Evolutionary conservation across 768 basidiomycete species (phyloP).

Genomic region (Kwoniella europaea): DNA sequence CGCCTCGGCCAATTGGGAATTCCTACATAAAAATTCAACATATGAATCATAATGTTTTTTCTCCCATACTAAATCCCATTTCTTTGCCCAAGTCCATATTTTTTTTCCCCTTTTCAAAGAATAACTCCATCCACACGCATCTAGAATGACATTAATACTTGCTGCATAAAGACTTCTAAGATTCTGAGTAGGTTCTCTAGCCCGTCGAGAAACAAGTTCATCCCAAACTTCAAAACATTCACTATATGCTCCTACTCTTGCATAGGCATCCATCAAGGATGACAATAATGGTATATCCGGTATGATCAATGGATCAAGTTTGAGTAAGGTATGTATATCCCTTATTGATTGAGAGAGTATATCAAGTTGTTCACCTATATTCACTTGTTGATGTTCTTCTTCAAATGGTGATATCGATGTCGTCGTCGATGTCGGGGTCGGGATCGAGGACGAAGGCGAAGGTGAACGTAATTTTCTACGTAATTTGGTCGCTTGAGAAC

Average conservation of each 20-base stretch:
- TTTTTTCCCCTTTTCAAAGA: conserved; percentile 64
- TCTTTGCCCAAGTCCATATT: conserved; percentile 65
- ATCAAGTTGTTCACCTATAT: conserved; percentile 52
- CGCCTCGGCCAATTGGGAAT: conserved; percentile 71
- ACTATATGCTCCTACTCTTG: conserved; percentile 71
- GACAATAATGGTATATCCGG: conserved; percentile 77
- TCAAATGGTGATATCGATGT: neutral
- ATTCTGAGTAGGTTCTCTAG: conserved; percentile 40
- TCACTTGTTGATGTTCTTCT: conserved; percentile 9
- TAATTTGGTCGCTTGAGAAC: conserved; percentile 41
- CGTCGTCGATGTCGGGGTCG: conserved; percentile 13
- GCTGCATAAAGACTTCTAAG: conserved; percentile 63
- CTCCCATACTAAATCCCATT: conserved; percentile 74
- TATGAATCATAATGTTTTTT: conserved; percentile 60
- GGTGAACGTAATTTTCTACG: conserved; percentile 7
- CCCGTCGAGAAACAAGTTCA: conserved; percentile 61
- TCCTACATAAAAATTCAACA: conserved; percentile 83
- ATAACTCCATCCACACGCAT: conserved; percentile 74
- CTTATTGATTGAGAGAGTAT: conserved; percentile 58
- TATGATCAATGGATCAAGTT: conserved; percentile 75
- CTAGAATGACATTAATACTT: conserved; percentile 81
- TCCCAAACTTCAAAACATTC: conserved; percentile 84
- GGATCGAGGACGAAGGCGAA: neutral
- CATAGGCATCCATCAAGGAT: conserved; percentile 86
- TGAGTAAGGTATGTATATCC: conserved; percentile 74